A percentile compares a stretch with the other conserved stretches of the same genome.
phyloP scores from a whole-genome alignment of 2,329 filamentous ascomycete species.

The Pezicula rhizophila region DNA sequence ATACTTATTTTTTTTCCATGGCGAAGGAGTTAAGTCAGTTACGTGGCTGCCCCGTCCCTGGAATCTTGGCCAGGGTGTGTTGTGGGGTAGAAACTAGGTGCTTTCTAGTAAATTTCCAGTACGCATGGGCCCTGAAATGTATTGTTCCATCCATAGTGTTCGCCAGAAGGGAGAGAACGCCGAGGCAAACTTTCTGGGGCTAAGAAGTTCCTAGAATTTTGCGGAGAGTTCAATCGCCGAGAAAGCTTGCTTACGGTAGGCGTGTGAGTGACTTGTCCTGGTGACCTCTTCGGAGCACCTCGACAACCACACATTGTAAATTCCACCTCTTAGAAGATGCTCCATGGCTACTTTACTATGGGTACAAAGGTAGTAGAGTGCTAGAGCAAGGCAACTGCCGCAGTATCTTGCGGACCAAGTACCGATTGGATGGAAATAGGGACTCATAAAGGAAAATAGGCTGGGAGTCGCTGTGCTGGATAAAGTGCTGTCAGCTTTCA shows the following conservation, averaged over 20 bases:
- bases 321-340: neutral
- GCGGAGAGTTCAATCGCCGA: no score
- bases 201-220: no score
- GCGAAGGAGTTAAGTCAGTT: no score
- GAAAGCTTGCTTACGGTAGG: no score
- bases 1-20: no score
- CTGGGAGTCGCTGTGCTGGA: neutral
- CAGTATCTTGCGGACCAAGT: neutral
- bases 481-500: neutral
- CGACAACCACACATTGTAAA: no score
- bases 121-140: neutral
- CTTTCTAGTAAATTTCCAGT: neutral
- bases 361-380: neutral
- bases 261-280: no score
- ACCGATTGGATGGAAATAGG: neutral
- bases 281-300: no score
- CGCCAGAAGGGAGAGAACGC: neutral
- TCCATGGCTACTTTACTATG: neutral
- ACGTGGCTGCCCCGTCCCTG: no score
- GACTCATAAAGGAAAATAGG: neutral
- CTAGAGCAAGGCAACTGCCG: neutral
- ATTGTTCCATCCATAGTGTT: slow-evolving; percentile 3
- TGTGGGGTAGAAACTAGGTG: neutral
- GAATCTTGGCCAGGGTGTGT: neutral
- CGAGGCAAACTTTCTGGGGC: neutral